A percentile compares a stretch with the other conserved stretches of the same genome.
Evolutionary conservation across 441 rosid species (phyloP).

Genomic region (Jatropha podagrica): DNA sequence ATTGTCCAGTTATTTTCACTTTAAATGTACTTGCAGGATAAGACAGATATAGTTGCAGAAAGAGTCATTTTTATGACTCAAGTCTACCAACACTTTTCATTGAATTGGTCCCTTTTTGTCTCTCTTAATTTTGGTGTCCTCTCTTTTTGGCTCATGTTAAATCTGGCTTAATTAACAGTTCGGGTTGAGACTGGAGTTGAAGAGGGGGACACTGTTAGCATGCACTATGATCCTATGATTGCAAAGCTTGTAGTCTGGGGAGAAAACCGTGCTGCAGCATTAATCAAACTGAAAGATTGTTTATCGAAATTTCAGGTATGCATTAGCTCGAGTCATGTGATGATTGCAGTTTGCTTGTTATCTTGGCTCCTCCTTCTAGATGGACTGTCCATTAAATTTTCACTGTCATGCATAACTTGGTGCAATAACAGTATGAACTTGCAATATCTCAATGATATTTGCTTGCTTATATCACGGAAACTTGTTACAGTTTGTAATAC

Average conservation of each 20-base stretch:
- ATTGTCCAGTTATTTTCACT: conserved; percentile 2
- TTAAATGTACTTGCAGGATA: conserved; percentile 14
- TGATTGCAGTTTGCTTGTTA: neutral
- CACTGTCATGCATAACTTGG: neutral
- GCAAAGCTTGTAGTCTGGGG: conserved; percentile 98
- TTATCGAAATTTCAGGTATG: conserved; percentile 85
- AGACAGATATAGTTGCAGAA: neutral
- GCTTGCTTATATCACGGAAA: neutral
- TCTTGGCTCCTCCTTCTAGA: conserved; percentile 19
- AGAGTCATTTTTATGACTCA: conserved; percentile 10
- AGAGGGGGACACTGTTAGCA: conserved; percentile 91
- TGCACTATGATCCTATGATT: conserved; percentile 99
- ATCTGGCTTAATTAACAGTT: conserved; percentile 41
- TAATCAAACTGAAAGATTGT: conserved; percentile 85
- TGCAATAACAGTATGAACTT: neutral
- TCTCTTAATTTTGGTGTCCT: neutral
- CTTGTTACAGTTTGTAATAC: neutral
- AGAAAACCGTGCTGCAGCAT: conserved; percentile 76
- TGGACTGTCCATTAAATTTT: neutral
- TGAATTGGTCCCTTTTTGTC: neutral
- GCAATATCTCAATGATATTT: neutral
- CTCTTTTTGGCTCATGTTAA: conserved; percentile 24
- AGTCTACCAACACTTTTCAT: conserved; percentile 8
- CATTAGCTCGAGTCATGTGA: conserved; percentile 16
- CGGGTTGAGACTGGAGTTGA: conserved; percentile 96